Conservation (phyloP, 495 filamentous ascomycete species). For the Cercophora samala region DNA sequence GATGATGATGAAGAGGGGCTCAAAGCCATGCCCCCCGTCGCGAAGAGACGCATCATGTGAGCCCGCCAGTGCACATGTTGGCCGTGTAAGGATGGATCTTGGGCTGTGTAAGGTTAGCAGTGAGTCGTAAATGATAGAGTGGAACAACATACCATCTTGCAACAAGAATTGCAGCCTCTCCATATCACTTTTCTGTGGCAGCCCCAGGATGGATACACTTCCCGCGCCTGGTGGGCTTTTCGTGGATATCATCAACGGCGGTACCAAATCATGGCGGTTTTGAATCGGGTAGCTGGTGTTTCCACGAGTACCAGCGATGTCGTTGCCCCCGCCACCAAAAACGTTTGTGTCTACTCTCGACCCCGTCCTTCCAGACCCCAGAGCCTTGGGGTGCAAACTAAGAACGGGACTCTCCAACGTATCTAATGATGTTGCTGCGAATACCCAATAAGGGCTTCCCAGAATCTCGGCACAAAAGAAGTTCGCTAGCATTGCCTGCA, state of each 20-base stretch:
- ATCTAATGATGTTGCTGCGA: slow-evolving; percentile 10
- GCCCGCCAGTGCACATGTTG: slow-evolving; percentile 12
- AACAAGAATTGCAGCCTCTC: slow-evolving; percentile 19
- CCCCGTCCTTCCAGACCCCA: slow-evolving; percentile 9
- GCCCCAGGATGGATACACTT: slow-evolving; percentile 3
- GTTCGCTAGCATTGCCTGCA: slow-evolving; percentile 24
- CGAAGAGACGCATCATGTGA: slow-evolving; percentile 20
- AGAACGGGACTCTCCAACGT: slow-evolving; percentile 19
- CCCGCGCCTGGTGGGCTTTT: not conserved
- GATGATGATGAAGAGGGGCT: not conserved
- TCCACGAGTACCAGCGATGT: not conserved
- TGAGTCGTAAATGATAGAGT: not conserved
- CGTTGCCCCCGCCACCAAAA: slow-evolving; percentile 11
- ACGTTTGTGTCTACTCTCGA: slow-evolving; percentile 20
- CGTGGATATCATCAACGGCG: slow-evolving; percentile 13
- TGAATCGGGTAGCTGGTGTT: too few species aligned
- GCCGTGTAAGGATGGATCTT: not conserved
- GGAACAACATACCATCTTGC: slow-evolving; percentile 13
- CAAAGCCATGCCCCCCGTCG: slow-evolving; percentile 15
- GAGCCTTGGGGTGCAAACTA: not conserved
- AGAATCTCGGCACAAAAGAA: slow-evolving; percentile 24
- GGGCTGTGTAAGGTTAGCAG: not conserved
- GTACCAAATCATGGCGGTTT: too few species aligned
- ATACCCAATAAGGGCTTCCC: slow-evolving; percentile 24
- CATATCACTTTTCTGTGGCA: slow-evolving; percentile 18